Conservation (phyloP, 164 flowering plant genomes). For the Euptelea pleiosperma region DNA sequence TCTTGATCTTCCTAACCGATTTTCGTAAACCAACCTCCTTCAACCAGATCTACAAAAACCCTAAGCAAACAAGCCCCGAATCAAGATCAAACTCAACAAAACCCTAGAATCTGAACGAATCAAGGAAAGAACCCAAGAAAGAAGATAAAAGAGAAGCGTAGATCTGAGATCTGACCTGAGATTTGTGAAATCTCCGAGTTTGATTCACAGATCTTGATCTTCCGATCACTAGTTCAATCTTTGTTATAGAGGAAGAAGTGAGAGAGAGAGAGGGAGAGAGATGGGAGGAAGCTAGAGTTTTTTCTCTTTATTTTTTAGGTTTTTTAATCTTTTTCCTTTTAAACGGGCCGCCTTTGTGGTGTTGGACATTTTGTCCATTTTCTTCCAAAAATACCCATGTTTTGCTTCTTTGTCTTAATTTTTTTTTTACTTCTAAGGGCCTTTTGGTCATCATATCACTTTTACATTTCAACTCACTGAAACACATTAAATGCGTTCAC, state of each 20-base stretch:
- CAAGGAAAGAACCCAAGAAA: not conserved
- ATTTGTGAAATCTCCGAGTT: not conserved
- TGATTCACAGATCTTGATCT: constrained; percentile 2
- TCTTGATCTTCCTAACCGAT: too few species aligned
- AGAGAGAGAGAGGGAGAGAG: not conserved
- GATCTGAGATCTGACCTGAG: too few species aligned
- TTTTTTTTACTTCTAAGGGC: too few species aligned
- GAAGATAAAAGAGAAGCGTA: not conserved
- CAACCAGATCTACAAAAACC: constrained; percentile 11
- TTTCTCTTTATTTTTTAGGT: not conserved
- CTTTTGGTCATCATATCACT: too few species aligned
- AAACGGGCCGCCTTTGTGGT: too few species aligned
- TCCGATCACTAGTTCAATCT: constrained; percentile 6
- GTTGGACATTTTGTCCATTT: too few species aligned
- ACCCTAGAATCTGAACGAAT: not conserved
- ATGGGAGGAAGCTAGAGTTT: constrained; percentile 14
- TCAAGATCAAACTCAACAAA: not conserved
- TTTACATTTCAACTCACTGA: too few species aligned
- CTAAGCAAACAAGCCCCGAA: not conserved
- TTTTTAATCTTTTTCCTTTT: not conserved
- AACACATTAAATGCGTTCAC: too few species aligned
- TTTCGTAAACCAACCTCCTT: too few species aligned
- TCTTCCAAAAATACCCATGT: too few species aligned
- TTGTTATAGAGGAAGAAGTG: not conserved
- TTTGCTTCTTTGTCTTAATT: too few species aligned